Percentiles rank a stretch among this genome's conserved stretches.
These are phyloP conservation scores for Cryptosporidium sp. DNA, from an alignment of 169 alveolate species.

Conservation along the genomic window DNA sequence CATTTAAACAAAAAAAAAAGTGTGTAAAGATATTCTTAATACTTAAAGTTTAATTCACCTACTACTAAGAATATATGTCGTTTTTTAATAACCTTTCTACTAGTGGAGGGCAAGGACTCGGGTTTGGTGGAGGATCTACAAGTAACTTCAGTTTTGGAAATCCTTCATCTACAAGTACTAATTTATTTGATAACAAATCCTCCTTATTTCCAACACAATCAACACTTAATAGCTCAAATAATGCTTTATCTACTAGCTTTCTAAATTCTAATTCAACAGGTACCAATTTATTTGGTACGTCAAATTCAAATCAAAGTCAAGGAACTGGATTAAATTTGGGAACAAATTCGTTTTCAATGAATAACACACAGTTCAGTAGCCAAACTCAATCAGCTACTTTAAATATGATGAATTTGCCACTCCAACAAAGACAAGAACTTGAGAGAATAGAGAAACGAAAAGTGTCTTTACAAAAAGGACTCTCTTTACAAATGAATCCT, in stretches of 20 bases:
- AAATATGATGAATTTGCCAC: conserved; percentile 42
- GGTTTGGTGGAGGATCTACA: conserved; percentile 20
- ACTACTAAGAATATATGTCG: conserved; percentile 11
- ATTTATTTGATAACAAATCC: conserved; percentile 28
- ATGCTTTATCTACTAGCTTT: conserved; percentile 9
- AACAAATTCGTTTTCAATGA: background rate
- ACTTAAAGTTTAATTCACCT: background rate
- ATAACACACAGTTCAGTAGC: background rate
- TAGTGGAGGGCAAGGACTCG: conserved; percentile 44
- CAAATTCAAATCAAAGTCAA: conserved; percentile 10
- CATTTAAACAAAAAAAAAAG: background rate
- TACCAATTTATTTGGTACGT: conserved; percentile 19
- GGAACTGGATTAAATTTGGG: conserved; percentile 33
- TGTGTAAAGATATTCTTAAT: background rate
- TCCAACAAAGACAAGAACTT: conserved; percentile 68
- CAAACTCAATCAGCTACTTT: conserved; percentile 28
- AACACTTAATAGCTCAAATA: background rate
- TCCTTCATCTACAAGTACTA: conserved; percentile 9
- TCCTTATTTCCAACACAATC: background rate
- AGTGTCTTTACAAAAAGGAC: conserved; percentile 47
- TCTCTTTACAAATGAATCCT: conserved; percentile 36
- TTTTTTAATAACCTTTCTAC: conserved; percentile 18
- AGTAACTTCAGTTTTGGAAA: conserved; percentile 18
- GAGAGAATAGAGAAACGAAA: conserved; percentile 67
- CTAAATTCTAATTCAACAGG: background rate